Evolutionary conservation across 257 asterid species (phyloP).

Genomic region (Solanum medicagineum): DNA sequence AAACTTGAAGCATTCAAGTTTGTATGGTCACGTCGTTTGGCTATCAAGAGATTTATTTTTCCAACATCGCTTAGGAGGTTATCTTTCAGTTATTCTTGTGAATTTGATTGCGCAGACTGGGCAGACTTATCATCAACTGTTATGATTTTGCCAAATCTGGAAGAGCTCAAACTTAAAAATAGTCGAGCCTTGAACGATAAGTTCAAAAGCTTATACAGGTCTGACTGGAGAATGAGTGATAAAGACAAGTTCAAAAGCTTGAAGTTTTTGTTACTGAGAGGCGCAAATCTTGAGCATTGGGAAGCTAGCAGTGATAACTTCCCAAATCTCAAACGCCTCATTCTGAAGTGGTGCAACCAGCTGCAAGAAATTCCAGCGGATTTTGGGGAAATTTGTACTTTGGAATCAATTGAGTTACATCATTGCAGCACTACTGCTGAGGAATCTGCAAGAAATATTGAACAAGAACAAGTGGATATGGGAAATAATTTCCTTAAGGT

Average conservation of each 20-base stretch:
- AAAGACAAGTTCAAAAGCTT: not conserved
- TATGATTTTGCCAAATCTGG: not conserved
- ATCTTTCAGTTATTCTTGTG: accelerated
- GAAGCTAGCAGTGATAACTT: not conserved
- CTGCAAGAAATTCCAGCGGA: not conserved
- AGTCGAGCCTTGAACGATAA: accelerated
- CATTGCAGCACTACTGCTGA: no score
- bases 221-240: not conserved
- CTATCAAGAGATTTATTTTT: not conserved
- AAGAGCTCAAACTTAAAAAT: not conserved
- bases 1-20: not conserved
- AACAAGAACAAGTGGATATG: no score
- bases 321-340: not conserved
- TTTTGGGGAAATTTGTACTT: not conserved
- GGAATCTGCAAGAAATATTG: no score
- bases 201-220: no score
- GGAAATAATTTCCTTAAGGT: no score
- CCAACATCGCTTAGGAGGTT: no score
- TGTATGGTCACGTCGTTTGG: not conserved
- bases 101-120: not conserved
- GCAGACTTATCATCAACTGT: not conserved
- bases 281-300: not conserved
- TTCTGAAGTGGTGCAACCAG: accelerated
- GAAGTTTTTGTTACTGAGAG: not conserved
- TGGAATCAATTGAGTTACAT: not conserved